A percentile compares a stretch with the other conserved stretches of the same genome.
Evolutionary conservation across 2,329 filamentous ascomycete species (phyloP).

Genomic region (Scopulariopsis brevicaulis): DNA sequence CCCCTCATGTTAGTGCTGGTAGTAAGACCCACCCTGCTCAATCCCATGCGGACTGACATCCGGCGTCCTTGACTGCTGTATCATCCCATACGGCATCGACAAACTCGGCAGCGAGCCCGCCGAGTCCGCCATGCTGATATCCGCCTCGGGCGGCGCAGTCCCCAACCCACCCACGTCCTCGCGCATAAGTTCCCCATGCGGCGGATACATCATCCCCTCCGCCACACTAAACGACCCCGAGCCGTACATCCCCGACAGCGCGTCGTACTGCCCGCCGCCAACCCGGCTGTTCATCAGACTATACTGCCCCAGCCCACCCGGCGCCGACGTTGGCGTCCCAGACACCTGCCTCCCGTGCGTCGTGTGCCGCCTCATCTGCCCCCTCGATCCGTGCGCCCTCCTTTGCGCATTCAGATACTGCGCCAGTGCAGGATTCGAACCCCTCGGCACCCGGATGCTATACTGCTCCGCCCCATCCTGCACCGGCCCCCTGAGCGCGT

Average conservation of each 20-base stretch:
- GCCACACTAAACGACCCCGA: slow-evolving; percentile 2
- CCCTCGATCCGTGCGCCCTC: slow-evolving; percentile 13
- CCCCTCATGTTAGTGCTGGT: neutral
- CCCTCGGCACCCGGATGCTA: slow-evolving; percentile 24
- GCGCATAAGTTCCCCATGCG: slow-evolving; percentile 20
- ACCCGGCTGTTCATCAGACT: neutral
- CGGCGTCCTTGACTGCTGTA: neutral
- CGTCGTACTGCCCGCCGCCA: neutral
- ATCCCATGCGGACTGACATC: neutral
- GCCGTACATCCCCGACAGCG: slow-evolving; percentile 5
- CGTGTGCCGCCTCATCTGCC: neutral
- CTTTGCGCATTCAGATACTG: slow-evolving; percentile 23
- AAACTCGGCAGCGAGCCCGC: slow-evolving; percentile 14
- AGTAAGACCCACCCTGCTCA: neutral
- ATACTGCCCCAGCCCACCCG: slow-evolving; percentile 6
- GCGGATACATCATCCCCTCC: slow-evolving; percentile 9
- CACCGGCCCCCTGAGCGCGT: slow-evolving; percentile 6
- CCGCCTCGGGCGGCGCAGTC: slow-evolving; percentile 16
- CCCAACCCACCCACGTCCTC: slow-evolving; percentile 22
- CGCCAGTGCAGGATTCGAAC: slow-evolving; percentile 19
- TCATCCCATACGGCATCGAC: neutral
- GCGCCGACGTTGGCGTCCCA: slow-evolving; percentile 5
- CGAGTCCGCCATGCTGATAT: slow-evolving; percentile 23
- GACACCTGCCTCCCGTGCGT: neutral
- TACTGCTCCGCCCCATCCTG: slow-evolving; percentile 15